Evolutionary conservation across 1,284 basidiomycete genomes (phyloP), one percentile per base, ranked within the genome.

Genomic region (Cryptococcus sp.): DNA sequence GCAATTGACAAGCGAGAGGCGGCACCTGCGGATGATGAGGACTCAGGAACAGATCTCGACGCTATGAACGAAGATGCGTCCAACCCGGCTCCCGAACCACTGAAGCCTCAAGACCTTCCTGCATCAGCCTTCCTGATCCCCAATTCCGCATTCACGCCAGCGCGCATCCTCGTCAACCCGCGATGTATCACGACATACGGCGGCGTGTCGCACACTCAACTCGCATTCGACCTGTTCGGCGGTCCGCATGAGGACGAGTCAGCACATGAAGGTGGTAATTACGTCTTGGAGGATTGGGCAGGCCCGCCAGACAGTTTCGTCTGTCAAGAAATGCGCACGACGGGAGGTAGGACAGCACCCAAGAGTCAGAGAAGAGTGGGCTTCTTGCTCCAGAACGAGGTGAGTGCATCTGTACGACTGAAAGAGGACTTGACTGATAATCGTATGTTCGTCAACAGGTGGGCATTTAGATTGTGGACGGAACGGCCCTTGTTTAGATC

Each of bases 131-230:
- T 90, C 53, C 83, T 86, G 15, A 87, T 92, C 56, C 90, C 92
- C n/a, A 97, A 96, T 78, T 87, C 86, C 19, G 87, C 86, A 13
- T 96, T 93, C 79, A 82, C 85, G 11, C 87, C 92, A 1, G 93
- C 92, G 2, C 82, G 92, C 55, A 95, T 97, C 67, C 78, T 97
- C 61, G 88, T 97, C 60, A 96, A 96, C 74, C 93, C 93, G 5
- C 86, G 93, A 15, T 96, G 93, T 75, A 89, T 94, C 46, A 96
- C 93, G 47, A 96, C 93, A 17, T 97, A 97, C 73, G 93, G 93
- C 0, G 93, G 93, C 6, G 93, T 96, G 4, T 90, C 88, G 64
- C 93, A 97, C 76, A 91, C 91, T 19, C 88, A 92, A 76, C 84
- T 97, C 42, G 93, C 93, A 11, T 78, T 90, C 45, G 93, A 96